phyloP scores from a whole-genome alignment of 2,329 filamentous ascomycete genomes.

The Aspergillus tanneri region DNA sequence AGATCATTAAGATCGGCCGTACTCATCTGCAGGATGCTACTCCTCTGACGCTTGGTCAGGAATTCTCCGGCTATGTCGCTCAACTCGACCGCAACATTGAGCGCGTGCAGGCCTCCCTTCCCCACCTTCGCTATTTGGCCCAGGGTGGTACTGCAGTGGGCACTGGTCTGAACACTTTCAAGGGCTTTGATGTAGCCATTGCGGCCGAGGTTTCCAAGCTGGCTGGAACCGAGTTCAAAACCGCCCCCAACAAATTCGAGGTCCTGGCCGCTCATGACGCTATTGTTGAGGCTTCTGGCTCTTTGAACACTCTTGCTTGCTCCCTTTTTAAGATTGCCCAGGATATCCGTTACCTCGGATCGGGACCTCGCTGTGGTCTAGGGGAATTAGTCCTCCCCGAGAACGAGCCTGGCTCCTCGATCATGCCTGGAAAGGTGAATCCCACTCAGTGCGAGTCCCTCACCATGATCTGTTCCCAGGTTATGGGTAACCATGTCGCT shows the following conservation, averaged over 20 bases:
- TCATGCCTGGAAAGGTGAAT: slow-evolving; percentile 99
- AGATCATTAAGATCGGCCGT: slow-evolving; percentile 98
- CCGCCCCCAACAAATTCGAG: slow-evolving; percentile 98
- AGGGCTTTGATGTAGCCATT: slow-evolving; percentile 91
- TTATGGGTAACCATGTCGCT: slow-evolving; percentile 95
- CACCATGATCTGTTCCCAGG: slow-evolving; percentile 96
- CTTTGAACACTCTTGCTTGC: slow-evolving; percentile 85
- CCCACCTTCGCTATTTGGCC: slow-evolving; percentile 80
- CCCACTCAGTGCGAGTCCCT: slow-evolving; percentile 96
- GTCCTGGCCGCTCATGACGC: slow-evolving; percentile 93
- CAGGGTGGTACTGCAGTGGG: slow-evolving; percentile 97
- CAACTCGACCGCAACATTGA: slow-evolving; percentile 89
- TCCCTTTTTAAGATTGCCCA: slow-evolving; percentile 98
- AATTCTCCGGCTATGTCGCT: slow-evolving; percentile 95
- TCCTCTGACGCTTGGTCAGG: slow-evolving; percentile 89
- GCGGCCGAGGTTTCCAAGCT: slow-evolving; percentile 87
- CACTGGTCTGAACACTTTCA: slow-evolving; percentile 95
- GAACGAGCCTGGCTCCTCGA: slow-evolving; percentile 95
- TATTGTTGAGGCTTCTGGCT: slow-evolving; percentile 88
- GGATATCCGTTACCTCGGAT: slow-evolving; percentile 95
- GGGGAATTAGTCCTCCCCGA: slow-evolving; percentile 91
- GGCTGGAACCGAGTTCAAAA: slow-evolving; percentile 91
- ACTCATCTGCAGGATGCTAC: slow-evolving; percentile 98
- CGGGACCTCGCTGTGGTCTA: slow-evolving; percentile 90
- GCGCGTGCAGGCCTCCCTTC: slow-evolving; percentile 78